Evolutionary conservation across 164 flowering plant species (phyloP), one percentile per base, ranked within the genome.

Genomic region (Nelumbo lutea): DNA sequence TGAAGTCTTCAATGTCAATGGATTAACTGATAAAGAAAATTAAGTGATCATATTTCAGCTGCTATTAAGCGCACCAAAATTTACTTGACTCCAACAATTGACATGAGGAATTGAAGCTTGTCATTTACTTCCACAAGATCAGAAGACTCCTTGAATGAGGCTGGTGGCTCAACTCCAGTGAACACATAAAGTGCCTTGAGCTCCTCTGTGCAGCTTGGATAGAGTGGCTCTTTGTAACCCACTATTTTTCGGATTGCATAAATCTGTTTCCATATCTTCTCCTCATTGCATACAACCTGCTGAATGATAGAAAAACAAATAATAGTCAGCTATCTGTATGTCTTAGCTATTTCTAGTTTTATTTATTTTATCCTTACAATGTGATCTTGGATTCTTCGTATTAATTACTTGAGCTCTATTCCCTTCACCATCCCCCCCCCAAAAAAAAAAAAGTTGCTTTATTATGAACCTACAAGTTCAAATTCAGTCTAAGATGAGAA

Each of bases 81-180:
- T 75, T 85, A 89, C 72, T 86, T 88, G 39, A 90, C 85, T 67
- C 97, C 97, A 43, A 93, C 78, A 2, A 90, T 77, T 39, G 92
- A 79, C 93, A 84, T 93, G 58, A 93, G 92, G 79, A 88, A 86
- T 10, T 60, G 79, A 50, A 93, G 93, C 72, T 80, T 87, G 59
- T 79, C 72, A 42, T 70, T 71, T 42, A 83, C 68, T 14, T 88
- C 85, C 0, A n/a, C 73, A 39, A 86, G 79, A 76, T 88, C 88
- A 0, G 78, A 43, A 0, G 78, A 40, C 42, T 79, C 82, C 65
- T 71, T 62, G 42, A 77, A 79, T 3, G 85, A 77, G 14, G 81
- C 62, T 4, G 94, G 94, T 42, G 89, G 94, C 76, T 93, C 88
- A 6, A 93, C 85, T 44, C 98, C 97, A 0, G 94, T 85, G 81